Evolutionary conservation across 768 basidiomycete species (phyloP).

Genomic region (Tulasnella sp.): DNA sequence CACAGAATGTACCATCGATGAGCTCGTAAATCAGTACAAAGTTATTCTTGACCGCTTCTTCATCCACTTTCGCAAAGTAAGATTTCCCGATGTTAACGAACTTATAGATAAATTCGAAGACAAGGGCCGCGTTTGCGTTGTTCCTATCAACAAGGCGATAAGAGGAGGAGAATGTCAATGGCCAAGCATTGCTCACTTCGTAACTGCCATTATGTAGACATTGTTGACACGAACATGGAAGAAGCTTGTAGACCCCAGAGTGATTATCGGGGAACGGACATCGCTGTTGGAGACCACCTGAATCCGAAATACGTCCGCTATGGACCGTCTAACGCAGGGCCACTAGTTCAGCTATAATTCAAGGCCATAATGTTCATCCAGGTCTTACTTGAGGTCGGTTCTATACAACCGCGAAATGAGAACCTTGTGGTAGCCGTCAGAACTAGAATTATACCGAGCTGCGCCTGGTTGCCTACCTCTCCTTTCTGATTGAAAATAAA

Average conservation of each 20-base stretch:
- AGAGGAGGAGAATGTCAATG: background rate
- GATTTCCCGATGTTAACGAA: conserved; percentile 89
- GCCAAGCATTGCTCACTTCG: conserved; percentile 50
- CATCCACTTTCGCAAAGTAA: conserved; percentile 97
- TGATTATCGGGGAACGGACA: conserved; percentile 93
- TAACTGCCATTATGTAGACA: conserved; percentile 88
- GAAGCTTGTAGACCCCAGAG: conserved; percentile 95
- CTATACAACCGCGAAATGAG: conserved; percentile 93
- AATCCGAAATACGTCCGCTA: conserved; percentile 95
- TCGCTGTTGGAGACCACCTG: conserved; percentile 98
- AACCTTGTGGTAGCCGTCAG: conserved; percentile 39
- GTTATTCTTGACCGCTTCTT: conserved; percentile 97
- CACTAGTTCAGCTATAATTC: background rate
- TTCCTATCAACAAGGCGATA: conserved; percentile 37
- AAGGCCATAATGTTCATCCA: background rate
- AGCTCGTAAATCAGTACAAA: conserved; percentile 97
- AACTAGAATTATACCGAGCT: background rate
- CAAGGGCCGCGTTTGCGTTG: conserved; percentile 93
- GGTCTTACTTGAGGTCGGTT: conserved; percentile 83
- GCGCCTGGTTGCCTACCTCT: conserved; percentile 47
- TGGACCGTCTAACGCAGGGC: conserved; percentile 58
- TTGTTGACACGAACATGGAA: conserved; percentile 96
- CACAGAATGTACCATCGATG: conserved; percentile 58
- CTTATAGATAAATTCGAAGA: conserved; percentile 96
- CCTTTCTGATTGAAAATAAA: conserved; percentile 99